Evolutionary conservation across 257 asterid genomes (phyloP).

Genomic region (Anisodus acutangulus): DNA sequence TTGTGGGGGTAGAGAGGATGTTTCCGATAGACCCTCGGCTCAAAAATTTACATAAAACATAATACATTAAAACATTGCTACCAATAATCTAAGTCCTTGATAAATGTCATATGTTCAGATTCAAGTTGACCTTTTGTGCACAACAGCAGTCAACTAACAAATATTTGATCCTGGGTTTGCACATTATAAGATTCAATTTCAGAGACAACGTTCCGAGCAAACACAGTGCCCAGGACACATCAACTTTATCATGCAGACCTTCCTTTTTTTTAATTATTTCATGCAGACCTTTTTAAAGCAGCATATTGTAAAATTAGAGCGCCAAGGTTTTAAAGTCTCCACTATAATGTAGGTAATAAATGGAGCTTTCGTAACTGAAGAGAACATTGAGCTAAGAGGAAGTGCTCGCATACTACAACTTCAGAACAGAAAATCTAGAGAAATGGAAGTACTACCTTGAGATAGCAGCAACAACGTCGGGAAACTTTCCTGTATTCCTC

Average conservation of each 20-base stretch:
- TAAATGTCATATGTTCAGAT: not conserved
- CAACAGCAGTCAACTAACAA: not conserved
- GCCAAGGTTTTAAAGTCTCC: not conserved
- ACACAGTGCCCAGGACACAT: not conserved
- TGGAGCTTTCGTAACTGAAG: not conserved
- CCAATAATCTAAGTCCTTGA: not conserved
- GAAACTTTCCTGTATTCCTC: constrained; percentile 91
- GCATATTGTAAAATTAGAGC: constrained; percentile 20
- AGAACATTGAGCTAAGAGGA: constrained; percentile 11
- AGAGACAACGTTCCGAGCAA: not conserved
- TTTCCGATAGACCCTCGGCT: too few relatives aligned
- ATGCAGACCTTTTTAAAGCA: constrained; percentile 12
- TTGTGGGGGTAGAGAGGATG: too few relatives aligned
- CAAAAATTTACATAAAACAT: too few relatives aligned
- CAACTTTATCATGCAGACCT: constrained; percentile 9
- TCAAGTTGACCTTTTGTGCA: not conserved
- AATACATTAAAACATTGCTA: too few relatives aligned
- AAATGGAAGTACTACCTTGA: constrained; percentile 60
- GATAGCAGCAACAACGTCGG: constrained; percentile 79
- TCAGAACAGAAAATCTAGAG: not conserved
- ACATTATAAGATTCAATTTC: constrained; percentile 5
- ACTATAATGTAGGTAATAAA: constrained; percentile 16
- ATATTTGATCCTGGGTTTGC: constrained; percentile 20
- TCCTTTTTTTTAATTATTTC: not conserved
- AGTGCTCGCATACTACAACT: not conserved